These are phyloP conservation scores for Clavulina sp. DNA, from an alignment of 768 basidiomycete species.

Conservation along the genomic window DNA sequence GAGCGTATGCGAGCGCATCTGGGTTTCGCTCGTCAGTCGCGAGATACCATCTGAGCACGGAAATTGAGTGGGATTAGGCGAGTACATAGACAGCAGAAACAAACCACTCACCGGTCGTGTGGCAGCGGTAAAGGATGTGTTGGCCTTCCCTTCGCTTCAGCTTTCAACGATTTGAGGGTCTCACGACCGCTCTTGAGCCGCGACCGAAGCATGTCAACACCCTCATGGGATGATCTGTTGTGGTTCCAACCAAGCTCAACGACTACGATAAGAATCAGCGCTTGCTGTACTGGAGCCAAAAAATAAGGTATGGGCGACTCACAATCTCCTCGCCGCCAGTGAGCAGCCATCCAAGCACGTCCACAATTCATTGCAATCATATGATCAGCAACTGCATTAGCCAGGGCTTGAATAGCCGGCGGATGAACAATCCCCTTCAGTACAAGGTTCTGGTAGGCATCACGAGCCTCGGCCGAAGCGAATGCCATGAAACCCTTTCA, in stretches of 20 bases:
- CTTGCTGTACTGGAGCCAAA: not conserved
- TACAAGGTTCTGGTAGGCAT: constrained; percentile 19
- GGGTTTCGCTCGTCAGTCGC: constrained; percentile 8
- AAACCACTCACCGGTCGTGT: too few species aligned
- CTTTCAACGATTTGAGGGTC: too few species aligned
- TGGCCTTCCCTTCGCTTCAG: too few species aligned
- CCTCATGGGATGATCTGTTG: too few species aligned
- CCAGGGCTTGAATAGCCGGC: constrained; percentile 17
- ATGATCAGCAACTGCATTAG: constrained; percentile 17
- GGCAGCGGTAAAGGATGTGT: too few species aligned
- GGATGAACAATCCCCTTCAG: constrained; percentile 18
- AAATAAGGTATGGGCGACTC: not conserved
- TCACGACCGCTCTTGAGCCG: too few species aligned
- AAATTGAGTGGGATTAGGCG: too few species aligned
- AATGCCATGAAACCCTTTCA: constrained; percentile 22
- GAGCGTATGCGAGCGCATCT: not conserved
- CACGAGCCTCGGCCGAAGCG: constrained; percentile 18
- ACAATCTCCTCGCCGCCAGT: constrained; percentile 12
- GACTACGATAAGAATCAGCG: too few species aligned
- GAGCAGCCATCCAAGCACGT: constrained; percentile 11
- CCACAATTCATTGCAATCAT: constrained; percentile 16
- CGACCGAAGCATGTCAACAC: too few species aligned
- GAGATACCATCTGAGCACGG: constrained; percentile 8
- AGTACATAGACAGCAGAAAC: too few species aligned
- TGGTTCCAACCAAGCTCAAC: too few species aligned